Conservation (phyloP, 192 early-diverging fungal genomes). For the Ambispora gerdemannii region DNA sequence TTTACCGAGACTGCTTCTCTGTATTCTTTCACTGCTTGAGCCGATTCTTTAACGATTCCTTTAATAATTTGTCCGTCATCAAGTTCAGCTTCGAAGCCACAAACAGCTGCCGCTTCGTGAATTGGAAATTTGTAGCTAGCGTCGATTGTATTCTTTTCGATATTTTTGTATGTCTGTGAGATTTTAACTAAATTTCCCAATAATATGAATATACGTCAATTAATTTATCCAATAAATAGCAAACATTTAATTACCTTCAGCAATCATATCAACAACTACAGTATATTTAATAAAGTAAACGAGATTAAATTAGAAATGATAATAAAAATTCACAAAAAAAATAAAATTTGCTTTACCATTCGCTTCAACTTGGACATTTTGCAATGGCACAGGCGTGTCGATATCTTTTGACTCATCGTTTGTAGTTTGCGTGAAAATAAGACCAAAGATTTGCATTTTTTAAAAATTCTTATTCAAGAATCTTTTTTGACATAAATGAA, state of each 20-base stretch:
- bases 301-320: background rate
- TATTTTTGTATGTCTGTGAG: constrained; percentile 26
- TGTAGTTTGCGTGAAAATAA: too few relatives aligned
- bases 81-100: constrained; percentile 20
- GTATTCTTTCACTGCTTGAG: constrained; percentile 3
- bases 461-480: too few relatives aligned
- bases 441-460: constrained; percentile 25
- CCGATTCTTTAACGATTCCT: constrained; percentile 24
- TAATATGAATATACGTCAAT: background rate
- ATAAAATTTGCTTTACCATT: constrained; percentile 7
- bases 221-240: background rate
- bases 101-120: constrained; percentile 14
- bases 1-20: background rate
- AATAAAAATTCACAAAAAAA: background rate
- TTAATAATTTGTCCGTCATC: constrained; percentile 14
- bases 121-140: constrained; percentile 23
- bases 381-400: constrained; percentile 9
- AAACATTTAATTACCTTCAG: constrained; percentile 14
- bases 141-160: background rate
- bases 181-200: background rate
- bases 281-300: background rate
- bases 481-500: too few relatives aligned
- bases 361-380: constrained; percentile 25
- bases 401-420: background rate
- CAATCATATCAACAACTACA: constrained; percentile 31